phyloP scores from a whole-genome alignment of 2,329 filamentous ascomycete genomes.

The Arthrocladium fulminans region DNA sequence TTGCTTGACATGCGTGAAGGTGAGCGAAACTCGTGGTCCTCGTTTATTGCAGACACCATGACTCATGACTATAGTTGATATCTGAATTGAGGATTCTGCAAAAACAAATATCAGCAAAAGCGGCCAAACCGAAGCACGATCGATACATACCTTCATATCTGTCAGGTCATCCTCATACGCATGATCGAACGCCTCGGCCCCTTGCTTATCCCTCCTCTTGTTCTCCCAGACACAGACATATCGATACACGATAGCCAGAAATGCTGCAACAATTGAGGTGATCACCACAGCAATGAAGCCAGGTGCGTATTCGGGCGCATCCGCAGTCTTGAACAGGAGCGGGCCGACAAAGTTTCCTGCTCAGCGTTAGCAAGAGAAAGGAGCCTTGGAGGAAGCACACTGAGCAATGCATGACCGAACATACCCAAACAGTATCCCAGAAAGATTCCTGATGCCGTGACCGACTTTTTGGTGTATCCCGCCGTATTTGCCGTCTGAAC shows the following conservation, averaged over 20 bases:
- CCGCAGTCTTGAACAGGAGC: constrained; percentile 26
- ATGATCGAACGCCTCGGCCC: constrained; percentile 42
- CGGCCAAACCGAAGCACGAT: not conserved
- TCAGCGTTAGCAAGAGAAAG: constrained; percentile 16
- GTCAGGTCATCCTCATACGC: constrained; percentile 47
- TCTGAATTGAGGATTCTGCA: constrained; percentile 2
- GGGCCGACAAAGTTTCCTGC: constrained; percentile 29
- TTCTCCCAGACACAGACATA: constrained; percentile 22
- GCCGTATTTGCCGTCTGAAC: constrained; percentile 33
- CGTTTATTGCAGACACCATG: not conserved
- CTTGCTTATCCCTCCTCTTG: constrained; percentile 10
- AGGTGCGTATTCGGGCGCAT: constrained; percentile 25
- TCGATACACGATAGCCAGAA: constrained; percentile 23
- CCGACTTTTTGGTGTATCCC: constrained; percentile 22
- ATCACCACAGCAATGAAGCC: constrained; percentile 28
- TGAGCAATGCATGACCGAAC: constrained; percentile 37
- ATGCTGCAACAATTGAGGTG: constrained; percentile 14
- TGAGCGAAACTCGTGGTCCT: too few relatives aligned
- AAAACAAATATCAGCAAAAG: constrained; percentile 1
- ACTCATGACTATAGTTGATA: not conserved
- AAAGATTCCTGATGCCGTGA: constrained; percentile 18
- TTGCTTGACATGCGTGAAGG: too few relatives aligned
- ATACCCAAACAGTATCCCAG: constrained; percentile 27
- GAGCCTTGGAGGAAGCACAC: constrained; percentile 35
- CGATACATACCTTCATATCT: constrained; percentile 28